phyloP scores from a whole-genome alignment of 164 flowering plant genomes.

The Litsea cubeba region DNA sequence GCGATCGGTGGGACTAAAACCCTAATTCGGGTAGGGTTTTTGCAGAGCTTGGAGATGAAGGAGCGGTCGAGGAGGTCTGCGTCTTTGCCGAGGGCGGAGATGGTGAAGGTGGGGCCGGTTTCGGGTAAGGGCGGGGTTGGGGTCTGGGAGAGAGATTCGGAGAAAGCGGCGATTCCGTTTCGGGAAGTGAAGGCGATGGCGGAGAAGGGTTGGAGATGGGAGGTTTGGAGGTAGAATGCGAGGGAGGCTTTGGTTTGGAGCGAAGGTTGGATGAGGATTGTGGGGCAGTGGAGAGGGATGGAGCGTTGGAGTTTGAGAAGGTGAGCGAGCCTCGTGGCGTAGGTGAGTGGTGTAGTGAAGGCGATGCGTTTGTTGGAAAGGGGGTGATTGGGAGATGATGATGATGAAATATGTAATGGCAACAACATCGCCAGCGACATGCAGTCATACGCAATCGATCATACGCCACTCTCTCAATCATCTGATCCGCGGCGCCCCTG shows the following conservation, averaged over 20 bases:
- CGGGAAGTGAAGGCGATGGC: slow-evolving; percentile 78
- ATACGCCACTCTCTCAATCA: too few species aligned
- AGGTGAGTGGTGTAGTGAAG: slow-evolving; percentile 22
- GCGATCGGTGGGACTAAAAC: slow-evolving; percentile 45
- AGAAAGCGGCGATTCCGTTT: slow-evolving; percentile 49
- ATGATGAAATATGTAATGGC: too few species aligned
- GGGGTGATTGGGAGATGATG: slow-evolving; percentile 2
- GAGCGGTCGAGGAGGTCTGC: slow-evolving; percentile 38
- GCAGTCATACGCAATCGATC: too few species aligned
- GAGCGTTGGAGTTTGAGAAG: slow-evolving; percentile 10
- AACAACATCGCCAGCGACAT: too few species aligned
- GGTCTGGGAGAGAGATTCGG: slow-evolving; percentile 30
- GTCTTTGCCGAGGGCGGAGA: slow-evolving; percentile 68
- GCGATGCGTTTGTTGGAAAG: slow-evolving; percentile 11
- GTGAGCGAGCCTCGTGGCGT: slow-evolving; percentile 15
- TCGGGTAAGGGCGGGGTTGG: slow-evolving; percentile 25
- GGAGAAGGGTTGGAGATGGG: slow-evolving; percentile 32
- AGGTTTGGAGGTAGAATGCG: slow-evolving; percentile 23
- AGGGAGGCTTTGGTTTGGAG: slow-evolving; percentile 32
- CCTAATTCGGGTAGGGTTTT: slow-evolving; percentile 25
- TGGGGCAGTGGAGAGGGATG: slow-evolving; percentile 55
- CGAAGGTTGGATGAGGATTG: slow-evolving; percentile 45
- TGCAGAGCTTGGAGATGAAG: slow-evolving; percentile 32
- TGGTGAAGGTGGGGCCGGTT: slow-evolving; percentile 29
- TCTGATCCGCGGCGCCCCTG: too few species aligned